Conservation (phyloP, 1,139 yeast species). For the Saccharomyces hybrid region DNA sequence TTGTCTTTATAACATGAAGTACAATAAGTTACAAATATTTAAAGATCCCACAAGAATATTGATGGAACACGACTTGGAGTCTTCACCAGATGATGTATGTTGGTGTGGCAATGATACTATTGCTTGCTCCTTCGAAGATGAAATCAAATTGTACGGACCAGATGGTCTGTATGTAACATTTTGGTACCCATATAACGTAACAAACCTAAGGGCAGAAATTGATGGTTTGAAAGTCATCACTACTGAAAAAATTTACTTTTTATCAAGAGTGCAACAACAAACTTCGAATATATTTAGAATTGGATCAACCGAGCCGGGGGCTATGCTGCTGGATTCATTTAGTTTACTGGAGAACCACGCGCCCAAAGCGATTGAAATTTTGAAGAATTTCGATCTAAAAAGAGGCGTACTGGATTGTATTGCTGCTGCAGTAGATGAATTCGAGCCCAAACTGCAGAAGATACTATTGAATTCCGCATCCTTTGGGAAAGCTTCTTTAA, state of each 20-base stretch:
- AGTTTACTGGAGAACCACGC: constrained; percentile 59
- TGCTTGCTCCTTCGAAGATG: constrained; percentile 47
- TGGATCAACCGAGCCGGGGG: constrained; percentile 79
- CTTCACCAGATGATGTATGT: constrained; percentile 39
- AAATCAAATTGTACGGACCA: constrained; percentile 65
- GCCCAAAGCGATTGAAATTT: constrained; percentile 77
- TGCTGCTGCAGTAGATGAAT: constrained; percentile 68
- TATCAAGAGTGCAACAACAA: constrained; percentile 53
- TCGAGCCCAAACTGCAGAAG: constrained; percentile 73
- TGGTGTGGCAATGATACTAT: constrained; percentile 92
- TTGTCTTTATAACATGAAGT: constrained; percentile 43
- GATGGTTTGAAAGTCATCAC: constrained; percentile 73
- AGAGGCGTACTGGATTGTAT: constrained; percentile 68
- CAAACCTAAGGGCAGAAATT: constrained; percentile 41
- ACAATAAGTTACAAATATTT: constrained; percentile 46
- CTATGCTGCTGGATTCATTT: constrained; percentile 74
- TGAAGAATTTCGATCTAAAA: constrained; percentile 49
- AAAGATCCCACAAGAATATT: constrained; percentile 43
- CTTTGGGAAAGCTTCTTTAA: constrained; percentile 67
- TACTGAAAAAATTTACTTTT: constrained; percentile 48
- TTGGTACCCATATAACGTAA: constrained; percentile 38
- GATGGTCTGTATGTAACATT: constrained; percentile 42
- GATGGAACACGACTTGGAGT: constrained; percentile 40
- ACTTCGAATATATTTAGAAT: constrained; percentile 62
- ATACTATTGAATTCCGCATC: constrained; percentile 70